Evolutionary conservation across 148 eudicot genomes (phyloP).

Genomic region (Beta vulgaris): DNA sequence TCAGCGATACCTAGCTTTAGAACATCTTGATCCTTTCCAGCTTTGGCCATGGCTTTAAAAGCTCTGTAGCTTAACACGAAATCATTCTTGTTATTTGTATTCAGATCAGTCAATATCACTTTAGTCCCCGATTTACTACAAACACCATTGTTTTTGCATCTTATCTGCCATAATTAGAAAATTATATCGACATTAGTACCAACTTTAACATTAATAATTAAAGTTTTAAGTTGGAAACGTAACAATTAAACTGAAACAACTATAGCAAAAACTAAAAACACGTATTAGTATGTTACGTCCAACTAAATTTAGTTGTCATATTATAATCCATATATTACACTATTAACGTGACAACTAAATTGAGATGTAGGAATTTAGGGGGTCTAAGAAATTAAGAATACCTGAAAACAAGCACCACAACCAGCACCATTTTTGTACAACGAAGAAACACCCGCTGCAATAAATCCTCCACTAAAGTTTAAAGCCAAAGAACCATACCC

Average conservation of each 20-base stretch:
- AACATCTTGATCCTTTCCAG: slow-evolving; percentile 45
- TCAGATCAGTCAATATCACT: slow-evolving; percentile 54
- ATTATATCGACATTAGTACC: not conserved
- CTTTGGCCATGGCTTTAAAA: slow-evolving; percentile 69
- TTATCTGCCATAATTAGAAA: slow-evolving; percentile 39
- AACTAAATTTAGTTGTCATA: not conserved
- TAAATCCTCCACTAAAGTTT: slow-evolving; percentile 48
- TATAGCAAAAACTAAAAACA: no score
- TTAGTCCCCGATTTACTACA: slow-evolving; percentile 56
- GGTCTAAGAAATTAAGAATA: not conserved
- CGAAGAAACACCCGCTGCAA: slow-evolving; percentile 68
- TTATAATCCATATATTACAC: not conserved
- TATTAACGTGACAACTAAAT: not conserved
- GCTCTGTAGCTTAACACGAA: slow-evolving; percentile 74
- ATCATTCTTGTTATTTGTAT: slow-evolving; percentile 44
- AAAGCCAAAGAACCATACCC: slow-evolving; percentile 77
- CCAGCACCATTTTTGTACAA: slow-evolving; percentile 66
- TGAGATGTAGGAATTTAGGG: no score
- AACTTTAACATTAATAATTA: not conserved
- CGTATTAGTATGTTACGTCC: not conserved
- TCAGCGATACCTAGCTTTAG: slow-evolving; percentile 40
- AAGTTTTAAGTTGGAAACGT: no score
- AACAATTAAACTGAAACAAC: no score
- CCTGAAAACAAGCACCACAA: slow-evolving; percentile 94
- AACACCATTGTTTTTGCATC: slow-evolving; percentile 51